Evolutionary conservation across 441 rosid genomes (phyloP), one percentile per base, ranked within the genome.

Genomic region (Populus hybrid): DNA sequence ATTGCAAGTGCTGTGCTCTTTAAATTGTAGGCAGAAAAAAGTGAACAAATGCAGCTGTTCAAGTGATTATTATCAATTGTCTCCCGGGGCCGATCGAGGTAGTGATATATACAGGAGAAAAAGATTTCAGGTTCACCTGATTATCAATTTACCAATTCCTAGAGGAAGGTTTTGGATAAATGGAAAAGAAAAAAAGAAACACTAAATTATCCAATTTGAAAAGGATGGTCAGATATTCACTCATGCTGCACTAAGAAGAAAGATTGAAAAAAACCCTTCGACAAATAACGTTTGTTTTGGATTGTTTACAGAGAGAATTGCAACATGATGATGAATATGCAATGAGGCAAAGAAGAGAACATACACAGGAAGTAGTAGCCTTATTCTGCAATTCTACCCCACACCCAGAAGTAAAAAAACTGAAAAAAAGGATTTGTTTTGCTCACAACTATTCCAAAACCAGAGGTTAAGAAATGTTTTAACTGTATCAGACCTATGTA

Each of bases 401-500:
- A 74, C 85, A 83, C 81, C 75, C 81, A 61, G 21, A 64, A 77
- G 65, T 59, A 30, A 6, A 64, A 76, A 61, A 66, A 78, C 63
- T 69, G 75, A 77, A 32, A 73, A 59, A 50, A 42, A 69, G 38
- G 69, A 36, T 73, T 63, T 46, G 26, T 42, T 74, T 70, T 80
- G 73, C 77, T 71, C 84, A 82, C 83, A 85, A 76, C 76, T 79
- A 76, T 67, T 74, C 78, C 32, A 59, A 81, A 81, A 83, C 74
- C 79, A 75, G 67, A 79, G 81, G 24, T 54, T 72, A 78, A 78
- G 76, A 80, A 79, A 75, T 79, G 70, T 59, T 46, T 68, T 11
- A 18, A 54, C 68, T 82, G 79, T 83, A 84, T 82, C 82, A 77
- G 88, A 83, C 84, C 74, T 85, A 85, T 86, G 54, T 84, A 86